Conservation (phyloP, 2,329 filamentous ascomycete species). For the Fusarium stilboides region DNA sequence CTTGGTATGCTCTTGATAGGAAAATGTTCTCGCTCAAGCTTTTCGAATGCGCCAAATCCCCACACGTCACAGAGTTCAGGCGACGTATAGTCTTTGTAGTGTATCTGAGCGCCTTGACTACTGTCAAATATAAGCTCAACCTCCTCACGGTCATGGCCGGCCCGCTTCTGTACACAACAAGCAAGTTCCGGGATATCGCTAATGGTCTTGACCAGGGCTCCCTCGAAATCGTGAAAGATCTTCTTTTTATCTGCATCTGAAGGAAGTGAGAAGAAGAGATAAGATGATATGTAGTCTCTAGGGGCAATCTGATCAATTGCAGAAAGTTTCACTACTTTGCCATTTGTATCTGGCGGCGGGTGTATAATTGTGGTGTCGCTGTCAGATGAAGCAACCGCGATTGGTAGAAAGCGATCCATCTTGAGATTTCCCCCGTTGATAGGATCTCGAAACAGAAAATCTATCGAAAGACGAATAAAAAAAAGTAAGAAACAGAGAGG, state of each 20-base stretch:
- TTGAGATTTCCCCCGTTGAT: too few species aligned
- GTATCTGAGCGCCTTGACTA: constrained; percentile 6
- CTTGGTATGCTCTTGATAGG: constrained; percentile 9
- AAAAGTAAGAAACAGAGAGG: too few species aligned
- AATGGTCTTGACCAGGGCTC: constrained; percentile 5
- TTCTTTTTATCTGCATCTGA: background rate
- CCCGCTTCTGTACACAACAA: constrained; percentile 10
- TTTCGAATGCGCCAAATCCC: constrained; percentile 9
- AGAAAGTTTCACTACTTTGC: constrained; percentile 11
- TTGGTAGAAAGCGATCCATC: too few species aligned
- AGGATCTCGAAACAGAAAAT: too few species aligned
- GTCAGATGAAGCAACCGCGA: background rate
- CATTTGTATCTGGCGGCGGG: constrained; percentile 6
- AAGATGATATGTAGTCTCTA: constrained; percentile 25
- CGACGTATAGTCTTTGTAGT: constrained; percentile 26
- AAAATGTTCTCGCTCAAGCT: constrained; percentile 12
- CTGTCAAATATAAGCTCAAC: constrained; percentile 21
- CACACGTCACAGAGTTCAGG: constrained; percentile 5
- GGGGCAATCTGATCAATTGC: constrained; percentile 26
- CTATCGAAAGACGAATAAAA: too few species aligned
- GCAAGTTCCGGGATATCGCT: constrained; percentile 28
- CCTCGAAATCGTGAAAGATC: background rate
- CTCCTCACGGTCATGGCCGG: constrained; percentile 11
- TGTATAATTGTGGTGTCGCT: background rate
- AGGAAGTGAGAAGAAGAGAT: constrained; percentile 1